phyloP scores from a whole-genome alignment of 768 basidiomycete genomes.

The Leccinellum luteum region DNA sequence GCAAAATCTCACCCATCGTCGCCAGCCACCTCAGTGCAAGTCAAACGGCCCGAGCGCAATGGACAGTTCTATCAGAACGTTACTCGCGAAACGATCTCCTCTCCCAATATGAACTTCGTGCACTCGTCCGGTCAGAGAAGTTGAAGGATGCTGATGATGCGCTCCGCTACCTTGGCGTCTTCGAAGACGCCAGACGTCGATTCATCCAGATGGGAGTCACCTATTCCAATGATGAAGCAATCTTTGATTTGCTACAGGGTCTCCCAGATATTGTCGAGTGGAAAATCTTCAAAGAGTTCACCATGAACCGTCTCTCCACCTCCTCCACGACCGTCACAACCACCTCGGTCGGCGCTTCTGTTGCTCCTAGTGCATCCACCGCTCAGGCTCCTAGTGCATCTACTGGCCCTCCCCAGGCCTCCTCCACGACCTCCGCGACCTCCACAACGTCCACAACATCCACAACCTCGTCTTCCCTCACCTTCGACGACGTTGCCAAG shows the following conservation, averaged over 20 bases:
- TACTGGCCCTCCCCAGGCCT: background rate
- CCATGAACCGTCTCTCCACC: background rate
- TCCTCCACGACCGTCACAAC: background rate
- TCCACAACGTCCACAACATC: too few relatives aligned
- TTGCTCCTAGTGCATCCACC: background rate
- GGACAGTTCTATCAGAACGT: fast-evolving
- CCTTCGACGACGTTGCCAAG: background rate
- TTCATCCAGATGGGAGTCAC: background rate
- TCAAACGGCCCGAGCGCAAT: background rate
- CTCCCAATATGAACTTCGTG: background rate
- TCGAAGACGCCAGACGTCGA: background rate
- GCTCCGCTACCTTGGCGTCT: background rate
- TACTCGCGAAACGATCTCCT: fast-evolving
- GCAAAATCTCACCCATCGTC: background rate
- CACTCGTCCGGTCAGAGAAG: background rate
- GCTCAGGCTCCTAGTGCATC: background rate
- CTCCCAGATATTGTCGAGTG: background rate
- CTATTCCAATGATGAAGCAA: background rate
- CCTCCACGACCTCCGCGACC: too few relatives aligned
- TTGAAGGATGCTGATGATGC: background rate
- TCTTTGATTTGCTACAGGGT: background rate
- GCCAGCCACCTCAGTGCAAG: fast-evolving
- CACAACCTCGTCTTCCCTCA: background rate
- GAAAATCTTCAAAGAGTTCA: background rate
- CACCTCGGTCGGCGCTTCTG: background rate